Evolutionary conservation across 2,329 filamentous ascomycete genomes (phyloP).

Genomic region (Penicillium sp.): DNA sequence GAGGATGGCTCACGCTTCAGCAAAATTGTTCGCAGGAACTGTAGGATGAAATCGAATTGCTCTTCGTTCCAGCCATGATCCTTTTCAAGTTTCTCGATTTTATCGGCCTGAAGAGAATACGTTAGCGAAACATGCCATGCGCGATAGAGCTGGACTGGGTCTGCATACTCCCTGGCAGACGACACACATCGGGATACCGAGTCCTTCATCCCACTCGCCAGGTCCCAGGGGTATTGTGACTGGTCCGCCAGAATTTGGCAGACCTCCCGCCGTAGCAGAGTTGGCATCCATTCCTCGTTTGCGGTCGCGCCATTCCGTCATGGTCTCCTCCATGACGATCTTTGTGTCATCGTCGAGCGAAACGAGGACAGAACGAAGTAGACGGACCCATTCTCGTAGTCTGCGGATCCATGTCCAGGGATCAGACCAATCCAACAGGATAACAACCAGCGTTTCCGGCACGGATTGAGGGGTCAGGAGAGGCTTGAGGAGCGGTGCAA

Average conservation of each 20-base stretch:
- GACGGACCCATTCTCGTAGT: constrained; percentile 80
- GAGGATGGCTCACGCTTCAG: constrained; percentile 64
- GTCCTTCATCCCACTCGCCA: constrained; percentile 86
- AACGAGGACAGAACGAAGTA: constrained; percentile 71
- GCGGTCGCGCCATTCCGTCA: constrained; percentile 72
- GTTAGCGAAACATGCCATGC: constrained; percentile 19
- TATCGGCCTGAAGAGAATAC: constrained; percentile 60
- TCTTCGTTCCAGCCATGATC: constrained; percentile 92
- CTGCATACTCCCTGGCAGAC: constrained; percentile 84
- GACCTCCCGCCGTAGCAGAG: constrained; percentile 52
- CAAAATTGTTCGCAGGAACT: constrained; percentile 84
- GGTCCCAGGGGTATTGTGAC: constrained; percentile 73
- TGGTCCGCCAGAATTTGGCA: constrained; percentile 60
- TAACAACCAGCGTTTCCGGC: constrained; percentile 78
- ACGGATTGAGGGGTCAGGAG: constrained; percentile 80
- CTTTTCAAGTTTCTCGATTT: constrained; percentile 84
- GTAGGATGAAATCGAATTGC: constrained; percentile 91
- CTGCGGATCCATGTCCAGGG: constrained; percentile 91
- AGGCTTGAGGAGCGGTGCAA: constrained; percentile 75
- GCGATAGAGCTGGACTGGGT: not conserved
- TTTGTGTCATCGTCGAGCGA: constrained; percentile 72
- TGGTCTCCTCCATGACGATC: constrained; percentile 79
- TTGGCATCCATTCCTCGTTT: constrained; percentile 59
- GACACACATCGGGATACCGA: constrained; percentile 82
- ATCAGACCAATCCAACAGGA: constrained; percentile 92